Conservation (phyloP, 345 rosid species). For the Chamaenerion angustifolium region DNA sequence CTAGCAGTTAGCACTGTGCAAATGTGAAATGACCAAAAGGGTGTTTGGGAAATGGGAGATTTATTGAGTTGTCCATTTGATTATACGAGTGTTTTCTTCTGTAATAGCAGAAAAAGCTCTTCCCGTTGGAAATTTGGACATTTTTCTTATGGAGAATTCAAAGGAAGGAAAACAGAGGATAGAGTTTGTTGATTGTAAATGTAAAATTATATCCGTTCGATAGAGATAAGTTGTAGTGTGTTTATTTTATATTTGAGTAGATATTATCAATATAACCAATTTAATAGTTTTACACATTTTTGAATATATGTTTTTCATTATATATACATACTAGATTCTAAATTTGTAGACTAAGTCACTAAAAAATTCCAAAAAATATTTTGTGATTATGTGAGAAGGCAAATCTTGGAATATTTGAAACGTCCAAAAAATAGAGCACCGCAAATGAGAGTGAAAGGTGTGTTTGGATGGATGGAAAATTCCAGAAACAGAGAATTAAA, state of each 20-base stretch:
- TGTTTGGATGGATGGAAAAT: background rate
- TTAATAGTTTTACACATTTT: too few relatives aligned
- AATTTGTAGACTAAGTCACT: too few relatives aligned
- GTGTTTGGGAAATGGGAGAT: background rate
- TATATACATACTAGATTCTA: too few relatives aligned
- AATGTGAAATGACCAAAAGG: background rate
- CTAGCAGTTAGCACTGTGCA: conserved; percentile 13
- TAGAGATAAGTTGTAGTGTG: too few relatives aligned
- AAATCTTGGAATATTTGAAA: background rate
- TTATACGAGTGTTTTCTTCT: conserved; percentile 26
- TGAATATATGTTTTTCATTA: too few relatives aligned
- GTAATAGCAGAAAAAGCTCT: conserved; percentile 38
- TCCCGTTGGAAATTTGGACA: conserved; percentile 37
- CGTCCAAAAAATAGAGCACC: background rate
- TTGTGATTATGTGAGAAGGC: background rate
- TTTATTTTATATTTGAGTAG: too few relatives aligned
- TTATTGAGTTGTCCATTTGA: conserved; percentile 6
- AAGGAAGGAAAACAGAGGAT: too few relatives aligned
- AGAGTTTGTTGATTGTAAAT: too few relatives aligned
- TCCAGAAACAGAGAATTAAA: background rate
- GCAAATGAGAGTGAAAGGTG: background rate
- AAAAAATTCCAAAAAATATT: too few relatives aligned
- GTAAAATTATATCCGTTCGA: too few relatives aligned
- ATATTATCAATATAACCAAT: too few relatives aligned
- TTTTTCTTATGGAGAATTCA: background rate